These are phyloP conservation scores for Malassezia cuniculi DNA, from an alignment of 1,284 basidiomycete species.

Conservation along the genomic window DNA sequence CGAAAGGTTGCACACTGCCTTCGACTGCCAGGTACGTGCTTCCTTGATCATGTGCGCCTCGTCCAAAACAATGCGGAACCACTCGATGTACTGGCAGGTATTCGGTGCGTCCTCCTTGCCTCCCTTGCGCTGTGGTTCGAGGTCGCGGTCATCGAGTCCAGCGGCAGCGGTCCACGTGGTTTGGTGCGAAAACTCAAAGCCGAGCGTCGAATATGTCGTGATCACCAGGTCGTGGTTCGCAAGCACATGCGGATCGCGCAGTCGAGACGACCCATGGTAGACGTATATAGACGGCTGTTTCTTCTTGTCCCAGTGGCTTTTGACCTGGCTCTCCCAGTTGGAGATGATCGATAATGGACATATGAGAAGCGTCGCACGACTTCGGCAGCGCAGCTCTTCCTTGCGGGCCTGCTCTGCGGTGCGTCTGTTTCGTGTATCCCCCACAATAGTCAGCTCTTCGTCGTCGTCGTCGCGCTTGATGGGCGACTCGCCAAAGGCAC, in stretches of 20 bases:
- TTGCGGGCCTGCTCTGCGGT: conserved; percentile 21
- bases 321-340: conserved; percentile 97
- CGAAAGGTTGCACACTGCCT: conserved; percentile 84
- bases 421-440: conserved; percentile 12
- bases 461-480: conserved; percentile 4
- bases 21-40: conserved; percentile 77
- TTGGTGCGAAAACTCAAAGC: conserved; percentile 87
- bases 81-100: conserved; percentile 85
- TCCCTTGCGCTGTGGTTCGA: conserved; percentile 47
- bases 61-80: conserved; percentile 48
- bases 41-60: conserved; percentile 69
- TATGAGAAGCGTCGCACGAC: conserved; percentile 84
- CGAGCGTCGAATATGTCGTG: conserved; percentile 90
- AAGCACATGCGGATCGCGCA: conserved; percentile 67
- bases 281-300: conserved; percentile 59
- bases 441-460: conserved; percentile 9
- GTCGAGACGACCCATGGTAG: conserved; percentile 85
- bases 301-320: conserved; percentile 56
- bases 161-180: conserved; percentile 25
- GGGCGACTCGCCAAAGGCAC: conserved; percentile 52
- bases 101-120: conserved; percentile 56
- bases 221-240: conserved; percentile 93
- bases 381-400: conserved; percentile 47
- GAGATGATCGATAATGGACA: conserved; percentile 91
- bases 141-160: conserved; percentile 5